Conservation (phyloP, 179 eudicot genomes). For the Beta corolliflora region DNA sequence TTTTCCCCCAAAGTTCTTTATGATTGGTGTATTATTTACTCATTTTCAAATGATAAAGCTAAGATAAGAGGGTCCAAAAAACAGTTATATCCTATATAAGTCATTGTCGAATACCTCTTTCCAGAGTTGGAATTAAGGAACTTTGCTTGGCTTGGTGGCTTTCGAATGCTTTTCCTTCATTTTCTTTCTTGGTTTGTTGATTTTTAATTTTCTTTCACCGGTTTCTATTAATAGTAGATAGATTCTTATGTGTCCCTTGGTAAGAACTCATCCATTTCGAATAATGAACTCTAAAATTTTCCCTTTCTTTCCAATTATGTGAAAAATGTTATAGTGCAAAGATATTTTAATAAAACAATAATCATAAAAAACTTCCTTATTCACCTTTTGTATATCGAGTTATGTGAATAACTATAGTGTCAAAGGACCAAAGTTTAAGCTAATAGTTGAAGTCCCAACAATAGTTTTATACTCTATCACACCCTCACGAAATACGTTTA, state of each 20-base stretch:
- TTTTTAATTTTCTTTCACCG: background rate
- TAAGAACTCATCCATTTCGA: background rate
- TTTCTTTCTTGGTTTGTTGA: background rate
- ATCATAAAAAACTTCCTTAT: too few species aligned
- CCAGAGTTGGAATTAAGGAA: constrained; percentile 1
- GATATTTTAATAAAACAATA: too few species aligned
- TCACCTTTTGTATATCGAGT: too few species aligned
- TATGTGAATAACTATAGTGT: too few species aligned
- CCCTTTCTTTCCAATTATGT: too few species aligned
- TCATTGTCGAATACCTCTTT: constrained; percentile 13
- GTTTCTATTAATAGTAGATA: background rate
- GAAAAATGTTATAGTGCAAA: too few species aligned
- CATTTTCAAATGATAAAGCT: background rate
- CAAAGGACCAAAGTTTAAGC: too few species aligned
- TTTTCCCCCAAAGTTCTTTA: background rate
- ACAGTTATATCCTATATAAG: background rate
- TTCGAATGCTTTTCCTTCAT: constrained; percentile 3
- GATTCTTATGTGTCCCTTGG: background rate
- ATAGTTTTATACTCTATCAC: too few species aligned
- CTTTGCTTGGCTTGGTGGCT: constrained; percentile 12
- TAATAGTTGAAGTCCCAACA: too few species aligned
- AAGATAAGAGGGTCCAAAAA: background rate
- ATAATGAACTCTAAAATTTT: too few species aligned
- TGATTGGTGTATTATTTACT: constrained; percentile 2
- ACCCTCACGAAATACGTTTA: too few species aligned